A percentile compares a stretch with the other conserved stretches of the same genome.
These are phyloP conservation scores for Calendula officinalis DNA, from an alignment of 129 eudicot species.

Conservation along the genomic window DNA sequence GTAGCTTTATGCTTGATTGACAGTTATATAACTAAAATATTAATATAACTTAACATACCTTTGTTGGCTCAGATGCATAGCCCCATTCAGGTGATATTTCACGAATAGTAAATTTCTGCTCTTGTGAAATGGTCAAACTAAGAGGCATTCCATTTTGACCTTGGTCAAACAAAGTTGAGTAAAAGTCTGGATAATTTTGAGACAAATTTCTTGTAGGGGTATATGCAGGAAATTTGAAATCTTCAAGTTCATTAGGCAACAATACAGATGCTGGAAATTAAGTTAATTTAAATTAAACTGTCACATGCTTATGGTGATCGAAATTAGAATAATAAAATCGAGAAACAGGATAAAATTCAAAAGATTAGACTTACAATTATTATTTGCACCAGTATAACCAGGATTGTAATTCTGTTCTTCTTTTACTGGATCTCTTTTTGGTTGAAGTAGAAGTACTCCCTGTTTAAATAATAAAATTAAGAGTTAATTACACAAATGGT, in stretches of 20 bases:
- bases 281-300: constrained; percentile 4
- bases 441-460: too few species aligned
- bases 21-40: too few species aligned
- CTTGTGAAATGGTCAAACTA: constrained; percentile 38
- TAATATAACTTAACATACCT: constrained; percentile 43
- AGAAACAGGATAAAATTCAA: too few species aligned
- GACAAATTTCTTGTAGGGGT: constrained; percentile 38
- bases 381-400: constrained; percentile 35
- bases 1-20: too few species aligned
- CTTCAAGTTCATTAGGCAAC: constrained; percentile 45
- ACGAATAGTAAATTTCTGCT: constrained; percentile 73
- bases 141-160: constrained; percentile 53
- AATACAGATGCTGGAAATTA: constrained; percentile 43
- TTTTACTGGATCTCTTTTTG: neutral
- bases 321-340: too few species aligned
- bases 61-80: constrained; percentile 69
- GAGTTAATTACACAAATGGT: too few species aligned
- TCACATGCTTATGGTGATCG: neutral
- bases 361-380: constrained; percentile 29
- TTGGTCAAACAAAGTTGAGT: constrained; percentile 48
- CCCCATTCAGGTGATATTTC: constrained; percentile 95
- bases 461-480: too few species aligned
- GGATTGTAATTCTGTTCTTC: constrained; percentile 32
- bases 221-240: constrained; percentile 42
- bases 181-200: constrained; percentile 38